Base-by-base conservation (phyloP, 2,329 filamentous ascomycete species). In the Hypoxylon sp. region DNA sequence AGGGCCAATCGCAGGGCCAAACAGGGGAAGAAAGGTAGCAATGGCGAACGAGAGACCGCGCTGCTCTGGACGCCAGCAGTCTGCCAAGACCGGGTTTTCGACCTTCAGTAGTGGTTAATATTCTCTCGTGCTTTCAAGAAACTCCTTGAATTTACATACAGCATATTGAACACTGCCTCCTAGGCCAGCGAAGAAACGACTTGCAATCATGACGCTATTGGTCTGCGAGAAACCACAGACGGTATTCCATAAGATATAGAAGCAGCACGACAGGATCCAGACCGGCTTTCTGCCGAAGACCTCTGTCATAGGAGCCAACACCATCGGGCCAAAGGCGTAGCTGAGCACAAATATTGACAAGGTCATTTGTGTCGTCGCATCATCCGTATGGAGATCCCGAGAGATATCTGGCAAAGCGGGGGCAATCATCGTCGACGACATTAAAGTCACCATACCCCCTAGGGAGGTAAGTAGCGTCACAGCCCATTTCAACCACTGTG, bases 381-480 rank as follows among this genome's bases (percentile, higher is more conserved):
- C 76, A 5, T 73, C 82, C 75, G 90, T 88, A 46, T 84, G 48
- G 11, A 90, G 78, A 42, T 90, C 86, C 1, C 75, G 73, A 4
- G 83, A 81, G 49, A 91, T 86, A 1, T 81, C 73, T 1, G 80
- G 70, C 27, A 91, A 71, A 0, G 84, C 84, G 0, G 84, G 84
- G 0, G 85, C 85, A 78, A 86, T 84, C 73, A 87, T 86, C 0
- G 84, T 85, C 2, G 83, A 85, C 0, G 85, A 82, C 69, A 87
- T 80, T 64, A 86, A 85, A 8, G 83, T 82, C 49, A 84, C 85
- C 70, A 87, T 86, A 6, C 84, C 84, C 0, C 83, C 84, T 2
- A 81, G 81, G 0, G 85, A 86, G 0, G 86, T 78, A 2, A 85
- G 80, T 53, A 83, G 74, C 2, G 85, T 87, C 1, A 84, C 82